Conservation (phyloP, 768 basidiomycete genomes). For the Pleurotus pulmonarius region DNA sequence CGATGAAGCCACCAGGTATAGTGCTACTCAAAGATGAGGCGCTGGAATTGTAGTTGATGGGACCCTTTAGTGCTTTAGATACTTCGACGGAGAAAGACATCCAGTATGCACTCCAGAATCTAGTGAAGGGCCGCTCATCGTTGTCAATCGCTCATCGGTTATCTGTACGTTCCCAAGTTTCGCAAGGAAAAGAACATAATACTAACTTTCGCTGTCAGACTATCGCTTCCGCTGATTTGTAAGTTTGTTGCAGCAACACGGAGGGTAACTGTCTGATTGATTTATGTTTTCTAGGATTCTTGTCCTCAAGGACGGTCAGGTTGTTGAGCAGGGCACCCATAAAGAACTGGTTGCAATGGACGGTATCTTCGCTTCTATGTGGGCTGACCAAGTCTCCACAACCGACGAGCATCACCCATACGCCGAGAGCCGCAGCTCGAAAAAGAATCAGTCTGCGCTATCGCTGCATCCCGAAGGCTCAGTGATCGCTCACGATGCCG, state of each 20-base stretch:
- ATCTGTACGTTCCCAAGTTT: constrained; percentile 45
- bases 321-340: constrained; percentile 80
- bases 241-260: constrained; percentile 19
- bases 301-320: constrained; percentile 86
- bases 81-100: constrained; percentile 90
- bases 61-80: constrained; percentile 64
- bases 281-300: constrained; percentile 55
- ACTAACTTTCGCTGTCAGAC: constrained; percentile 29
- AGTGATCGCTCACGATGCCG: constrained; percentile 16
- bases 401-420: constrained; percentile 48
- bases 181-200: constrained; percentile 6
- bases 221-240: constrained; percentile 61
- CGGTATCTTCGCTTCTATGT: constrained; percentile 81
- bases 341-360: constrained; percentile 69
- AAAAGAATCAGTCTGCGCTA: constrained; percentile 44
- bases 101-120: constrained; percentile 79
- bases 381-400: constrained; percentile 78
- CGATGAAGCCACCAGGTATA: constrained; percentile 70
- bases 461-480: constrained; percentile 24
- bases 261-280: constrained; percentile 7
- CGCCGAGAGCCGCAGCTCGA: constrained; percentile 26
- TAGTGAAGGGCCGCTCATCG: constrained; percentile 70
- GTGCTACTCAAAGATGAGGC: neutral
- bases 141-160: constrained; percentile 79
- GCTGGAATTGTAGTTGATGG: too few relatives aligned